Base-by-base conservation (phyloP, 2,329 filamentous ascomycete genomes). In the Pestalotiopsis sp. region DNA sequence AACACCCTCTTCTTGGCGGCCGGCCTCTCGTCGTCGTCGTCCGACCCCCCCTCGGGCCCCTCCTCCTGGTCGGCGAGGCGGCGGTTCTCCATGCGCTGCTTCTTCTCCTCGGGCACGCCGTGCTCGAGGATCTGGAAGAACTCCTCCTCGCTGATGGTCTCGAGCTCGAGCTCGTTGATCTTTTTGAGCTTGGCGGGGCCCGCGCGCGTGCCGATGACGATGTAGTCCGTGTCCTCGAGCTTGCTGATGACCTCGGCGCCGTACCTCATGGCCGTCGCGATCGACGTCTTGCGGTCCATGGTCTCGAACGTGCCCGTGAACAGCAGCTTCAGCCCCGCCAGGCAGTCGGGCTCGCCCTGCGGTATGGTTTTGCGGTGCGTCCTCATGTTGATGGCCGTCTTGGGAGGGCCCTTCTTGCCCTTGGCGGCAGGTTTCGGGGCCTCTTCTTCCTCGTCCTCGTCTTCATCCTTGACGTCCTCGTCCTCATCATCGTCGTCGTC, bases 171-270 rank as follows among this genome's bases (percentile, higher is more conserved):
- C 56, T 69, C 68, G 38, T 69, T 69, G 68, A 70, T 69, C 45
- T 66, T 62, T 45, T 68, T 38, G 23, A 69, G 65, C 58, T 70
- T 70, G 25, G 69, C 69, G 6, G 68, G 69, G 17, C 69, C 69
- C 9, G 69, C 69, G 11, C 69, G 61, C 11, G 66, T 69, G 3
- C 69, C 69, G 6, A 70, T 57, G 58, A 70, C 66, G 41, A 70
- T 69, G 62, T 70, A 70, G 66, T 70, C 68, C 31, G 69, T 70
- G 65, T 70, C 69, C 61, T 70, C 69, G 31, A 70, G 69, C 62
- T 70, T 70, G 68, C 56, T 64, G 14, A 70, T 64, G 45, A 70
- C 65, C 25, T 69, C 41, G 65, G 61, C 69, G 12, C 91, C 69
- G 45, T 70, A 70, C 67, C 38, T 59, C 4, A 57, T 41, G 4